phyloP scores from a whole-genome alignment of 129 eudicot genomes.

The Artemisia argyi region DNA sequence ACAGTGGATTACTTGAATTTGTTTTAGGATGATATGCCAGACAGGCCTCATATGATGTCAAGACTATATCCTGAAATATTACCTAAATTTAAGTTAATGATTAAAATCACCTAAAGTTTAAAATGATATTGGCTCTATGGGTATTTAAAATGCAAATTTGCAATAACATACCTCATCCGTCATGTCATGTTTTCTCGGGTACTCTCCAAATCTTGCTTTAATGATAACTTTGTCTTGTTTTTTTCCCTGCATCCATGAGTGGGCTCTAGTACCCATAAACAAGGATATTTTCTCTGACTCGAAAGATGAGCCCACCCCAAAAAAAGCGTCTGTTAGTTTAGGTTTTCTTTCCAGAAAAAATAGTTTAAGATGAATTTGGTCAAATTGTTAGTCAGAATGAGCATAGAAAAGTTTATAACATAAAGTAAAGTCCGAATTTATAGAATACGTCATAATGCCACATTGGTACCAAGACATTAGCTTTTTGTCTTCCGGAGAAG shows the following conservation, averaged over 20 bases:
- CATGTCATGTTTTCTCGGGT: not conserved
- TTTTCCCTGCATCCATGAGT: not conserved
- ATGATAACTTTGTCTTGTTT: not conserved
- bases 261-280: not conserved
- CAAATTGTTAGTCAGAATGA: not conserved
- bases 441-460: conserved; percentile 17
- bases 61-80: not conserved
- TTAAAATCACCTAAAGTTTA: not conserved
- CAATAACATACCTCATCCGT: not conserved
- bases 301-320: not conserved
- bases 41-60: not conserved
- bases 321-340: not conserved
- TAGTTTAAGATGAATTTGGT: not conserved
- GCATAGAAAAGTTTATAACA: not conserved
- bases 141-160: no score
- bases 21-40: not conserved
- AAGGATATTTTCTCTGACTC: not conserved
- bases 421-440: not conserved
- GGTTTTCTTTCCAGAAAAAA: not conserved
- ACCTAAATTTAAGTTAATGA: not conserved
- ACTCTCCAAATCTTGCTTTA: not conserved
- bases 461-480: not conserved
- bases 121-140: not conserved
- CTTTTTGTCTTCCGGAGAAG: not conserved
- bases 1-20: no score